These are phyloP conservation scores for Chalciporus sphaerocephalus DNA, from an alignment of 768 basidiomycete genomes.

Conservation along the genomic window DNA sequence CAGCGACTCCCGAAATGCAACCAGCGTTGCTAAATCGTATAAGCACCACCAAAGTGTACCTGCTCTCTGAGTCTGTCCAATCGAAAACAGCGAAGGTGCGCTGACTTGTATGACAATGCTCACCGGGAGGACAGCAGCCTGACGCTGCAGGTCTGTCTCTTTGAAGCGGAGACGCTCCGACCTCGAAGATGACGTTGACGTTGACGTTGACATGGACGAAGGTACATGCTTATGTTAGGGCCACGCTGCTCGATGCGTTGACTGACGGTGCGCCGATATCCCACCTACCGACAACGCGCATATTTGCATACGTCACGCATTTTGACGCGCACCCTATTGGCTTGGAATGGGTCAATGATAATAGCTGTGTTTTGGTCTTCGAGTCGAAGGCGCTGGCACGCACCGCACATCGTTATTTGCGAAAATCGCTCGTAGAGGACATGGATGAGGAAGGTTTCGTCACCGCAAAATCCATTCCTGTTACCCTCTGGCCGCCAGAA, in stretches of 20 bases:
- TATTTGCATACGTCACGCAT: constrained; percentile 80
- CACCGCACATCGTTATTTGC: constrained; percentile 45
- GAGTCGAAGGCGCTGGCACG: constrained; percentile 51
- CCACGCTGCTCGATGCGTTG: not conserved
- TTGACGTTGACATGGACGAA: constrained; percentile 34
- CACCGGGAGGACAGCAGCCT: constrained; percentile 37
- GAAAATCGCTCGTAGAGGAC: constrained; percentile 49
- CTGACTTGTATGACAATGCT: constrained; percentile 38
- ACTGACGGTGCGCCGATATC: constrained; percentile 60
- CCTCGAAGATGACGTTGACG: constrained; percentile 35
- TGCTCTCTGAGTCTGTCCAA: constrained; percentile 64
- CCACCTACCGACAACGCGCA: constrained; percentile 66
- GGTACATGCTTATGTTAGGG: constrained; percentile 22
- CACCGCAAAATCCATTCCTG: constrained; percentile 64
- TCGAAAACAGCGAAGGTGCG: constrained; percentile 70
- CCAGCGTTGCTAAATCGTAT: constrained; percentile 60
- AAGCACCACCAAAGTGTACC: constrained; percentile 68
- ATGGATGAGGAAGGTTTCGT: constrained; percentile 52
- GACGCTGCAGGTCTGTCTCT: constrained; percentile 36
- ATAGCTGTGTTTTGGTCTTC: constrained; percentile 77
- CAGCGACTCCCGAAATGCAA: constrained; percentile 26
- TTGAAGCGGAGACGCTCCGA: constrained; percentile 47
- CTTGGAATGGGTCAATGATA: constrained; percentile 85
- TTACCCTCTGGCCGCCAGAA: constrained; percentile 75
- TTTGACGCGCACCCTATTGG: constrained; percentile 71